Percentiles rank a stretch among this genome's conserved stretches.
Evolutionary conservation across 2,329 filamentous ascomycete genomes (phyloP).

Genomic region (Pseudocercospora eumusae): DNA sequence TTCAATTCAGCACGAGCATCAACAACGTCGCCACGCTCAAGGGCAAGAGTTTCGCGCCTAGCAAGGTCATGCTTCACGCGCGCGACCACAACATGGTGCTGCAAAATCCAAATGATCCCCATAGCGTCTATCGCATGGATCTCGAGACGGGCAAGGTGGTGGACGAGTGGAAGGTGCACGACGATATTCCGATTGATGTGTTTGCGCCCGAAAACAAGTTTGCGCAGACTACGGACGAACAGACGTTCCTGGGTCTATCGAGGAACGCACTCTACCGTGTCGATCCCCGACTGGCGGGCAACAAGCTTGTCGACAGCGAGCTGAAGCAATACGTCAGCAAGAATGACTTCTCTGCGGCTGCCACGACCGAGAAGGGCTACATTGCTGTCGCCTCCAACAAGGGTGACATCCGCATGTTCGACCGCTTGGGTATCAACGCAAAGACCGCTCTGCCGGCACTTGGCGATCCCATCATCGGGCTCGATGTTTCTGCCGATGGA

Average conservation of each 20-base stretch:
- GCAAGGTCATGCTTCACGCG: conserved; percentile 94
- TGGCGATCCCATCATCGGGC: conserved; percentile 89
- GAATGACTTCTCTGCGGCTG: conserved; percentile 93
- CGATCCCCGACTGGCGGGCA: conserved; percentile 84
- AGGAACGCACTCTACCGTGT: conserved; percentile 90
- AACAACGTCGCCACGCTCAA: conserved; percentile 89
- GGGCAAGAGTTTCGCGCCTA: conserved; percentile 86
- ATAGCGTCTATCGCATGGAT: conserved; percentile 95
- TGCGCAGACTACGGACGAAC: conserved; percentile 91
- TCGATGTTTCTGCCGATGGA: conserved; percentile 93
- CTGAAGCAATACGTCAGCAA: conserved; percentile 96
- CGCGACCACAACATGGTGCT: conserved; percentile 88
- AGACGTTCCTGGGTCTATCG: conserved; percentile 92
- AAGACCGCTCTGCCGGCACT: conserved; percentile 96
- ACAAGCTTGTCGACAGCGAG: conserved; percentile 89
- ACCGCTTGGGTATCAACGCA: conserved; percentile 92
- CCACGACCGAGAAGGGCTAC: conserved; percentile 94
- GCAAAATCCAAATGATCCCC: conserved; percentile 78
- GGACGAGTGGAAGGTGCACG: conserved; percentile 97
- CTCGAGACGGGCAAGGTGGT: conserved; percentile 96
- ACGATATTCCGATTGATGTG: conserved; percentile 87
- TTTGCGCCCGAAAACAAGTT: conserved; percentile 98
- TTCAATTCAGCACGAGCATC: conserved; percentile 96
- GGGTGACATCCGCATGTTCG: conserved; percentile 94
- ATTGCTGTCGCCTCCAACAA: conserved; percentile 97